Evolutionary conservation across 164 flowering plant species (phyloP), one percentile per base, ranked within the genome.

Genomic region (grape (Vitis vinifera)): DNA sequence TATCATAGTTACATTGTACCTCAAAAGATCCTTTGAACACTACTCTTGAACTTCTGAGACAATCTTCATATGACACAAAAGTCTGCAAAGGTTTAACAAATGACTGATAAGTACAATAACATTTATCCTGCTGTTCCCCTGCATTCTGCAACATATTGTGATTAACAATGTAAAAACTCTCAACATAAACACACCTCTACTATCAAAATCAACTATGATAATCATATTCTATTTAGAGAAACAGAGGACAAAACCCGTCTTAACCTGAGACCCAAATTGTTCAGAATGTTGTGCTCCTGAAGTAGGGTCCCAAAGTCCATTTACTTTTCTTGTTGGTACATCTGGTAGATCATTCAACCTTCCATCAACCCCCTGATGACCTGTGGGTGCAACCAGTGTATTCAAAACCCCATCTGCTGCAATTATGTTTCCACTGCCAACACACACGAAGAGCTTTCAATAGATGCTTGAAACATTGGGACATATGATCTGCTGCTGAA

Each of bases 321-420:
- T 66, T n/a, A 57, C 60, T 58, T 73, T 65, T 68, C 67, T 56
- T 31, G 71, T 65, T 7, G 16, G 55, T 12, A 65, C 56, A 58
- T 31, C 59, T 12, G 55, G 19, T 49, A 27, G 4, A 19, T 66
- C 27, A 12, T 53, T 49, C 13, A 29, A 14, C 49, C 37, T 66
- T 53, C 31, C 56, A 57, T 17, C 37, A 17, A 44, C 9, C 30
- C 47, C 23, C 56, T 50, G 56, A 30, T 51, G 8, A 3, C 23
- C 50, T 10, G 44, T 27, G 27, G 29, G 4, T 55, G 55, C 27
- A 48, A 13, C 9, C 47, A 59, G 8, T 30, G 50, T 16, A 19
- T 31, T 16, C 50, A 69, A 59, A 15, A 15, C 23, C 9, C 14
- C 15, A 19, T 51, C 47, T 27, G 50, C 58, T 47, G 60, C 71